A percentile compares a stretch with the other conserved stretches of the same genome.
These are phyloP conservation scores for Chloranthus sessilifolius DNA, from an alignment of 164 flowering plant genomes.

Conservation along the genomic window DNA sequence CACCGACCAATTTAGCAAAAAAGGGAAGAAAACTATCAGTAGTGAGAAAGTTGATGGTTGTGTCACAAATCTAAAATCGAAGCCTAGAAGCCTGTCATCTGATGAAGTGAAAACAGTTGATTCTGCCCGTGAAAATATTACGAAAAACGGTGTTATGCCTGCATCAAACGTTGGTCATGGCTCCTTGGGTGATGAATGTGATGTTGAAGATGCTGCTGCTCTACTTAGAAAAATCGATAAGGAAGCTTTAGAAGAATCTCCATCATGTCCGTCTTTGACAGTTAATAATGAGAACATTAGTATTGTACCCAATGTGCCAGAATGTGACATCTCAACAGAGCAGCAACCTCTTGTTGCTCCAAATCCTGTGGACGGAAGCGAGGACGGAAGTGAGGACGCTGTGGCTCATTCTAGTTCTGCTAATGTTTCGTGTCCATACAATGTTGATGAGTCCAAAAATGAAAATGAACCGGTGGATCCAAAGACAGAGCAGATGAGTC, in stretches of 20 bases:
- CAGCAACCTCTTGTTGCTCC: conserved; percentile 10
- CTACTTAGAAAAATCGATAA: conserved; percentile 10
- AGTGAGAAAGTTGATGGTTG: conserved; percentile 8
- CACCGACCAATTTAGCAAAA: conserved; percentile 4
- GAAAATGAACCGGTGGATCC: conserved; percentile 15
- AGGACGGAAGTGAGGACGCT: conserved; percentile 9
- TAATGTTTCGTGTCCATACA: conserved; percentile 10
- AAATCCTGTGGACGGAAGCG: conserved; percentile 5
- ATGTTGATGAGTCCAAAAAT: conserved; percentile 15
- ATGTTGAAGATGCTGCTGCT: conserved; percentile 5
- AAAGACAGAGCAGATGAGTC: conserved; percentile 16
- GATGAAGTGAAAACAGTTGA: conserved; percentile 13
- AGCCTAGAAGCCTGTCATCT: background rate
- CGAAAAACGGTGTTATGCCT: background rate
- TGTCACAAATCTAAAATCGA: conserved; percentile 4
- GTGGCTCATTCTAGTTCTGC: conserved; percentile 14
- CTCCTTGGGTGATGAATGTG: conserved; percentile 9
- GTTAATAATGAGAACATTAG: conserved; percentile 2
- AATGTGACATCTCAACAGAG: conserved; percentile 6
- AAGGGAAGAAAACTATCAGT: conserved; percentile 7
- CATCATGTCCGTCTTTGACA: conserved; percentile 13
- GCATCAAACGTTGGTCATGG: background rate
- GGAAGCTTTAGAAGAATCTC: conserved; percentile 22
- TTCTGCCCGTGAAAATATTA: conserved; percentile 6
- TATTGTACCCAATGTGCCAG: conserved; percentile 1